Evolutionary conservation across 2,329 filamentous ascomycete genomes (phyloP), one percentile per base, ranked within the genome.

Genomic region (Dryadomyces sulphureus): DNA sequence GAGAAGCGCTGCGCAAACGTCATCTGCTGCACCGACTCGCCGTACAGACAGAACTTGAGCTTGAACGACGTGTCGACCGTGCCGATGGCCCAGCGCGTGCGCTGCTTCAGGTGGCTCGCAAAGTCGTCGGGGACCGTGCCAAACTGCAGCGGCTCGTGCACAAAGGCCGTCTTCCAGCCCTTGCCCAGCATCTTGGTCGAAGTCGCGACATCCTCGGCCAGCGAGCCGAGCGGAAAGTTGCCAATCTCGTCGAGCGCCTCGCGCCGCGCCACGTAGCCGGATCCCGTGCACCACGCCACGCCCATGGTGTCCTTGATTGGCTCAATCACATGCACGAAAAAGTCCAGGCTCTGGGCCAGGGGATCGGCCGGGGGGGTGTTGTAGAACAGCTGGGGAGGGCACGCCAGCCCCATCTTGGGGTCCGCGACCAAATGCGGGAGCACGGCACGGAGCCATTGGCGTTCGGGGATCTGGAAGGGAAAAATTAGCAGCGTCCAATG

Each of bases 311-410:
- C 66, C 60, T 68, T 68, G 57, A 68, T 67, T 34, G 66, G 66
- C 56, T 68, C 66, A 36, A 67, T 65, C 32, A 68, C 58, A 55
- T 75, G 70, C 9, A 74, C 70, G 56, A 78, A 78, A 50, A 71
- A 69, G 53, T 76, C 69, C 42, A 77, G 65, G 54, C 66, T 70
- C 55, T 78, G 74, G 3, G 66, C 65, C 12, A 80, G 65, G 17
- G 73, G 73, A 46, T 80, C 77, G 8, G 69, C 68, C 0, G 60
- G 59, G 7, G 77, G 76, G 4, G 72, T 68, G 54, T 79, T 78
- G 63, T 79, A 79, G 59, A 79, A 79, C 5, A 75, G 65, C 61
- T 79, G 73, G 14, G 73, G 72, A 17, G 73, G 73, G 52, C 72
- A 77, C 17, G 69, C 72, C 43, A 77, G 63, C 44, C 70, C 72